These are phyloP conservation scores for Kwoniella shandongensis DNA, from an alignment of 768 basidiomycete genomes.

Conservation along the genomic window DNA sequence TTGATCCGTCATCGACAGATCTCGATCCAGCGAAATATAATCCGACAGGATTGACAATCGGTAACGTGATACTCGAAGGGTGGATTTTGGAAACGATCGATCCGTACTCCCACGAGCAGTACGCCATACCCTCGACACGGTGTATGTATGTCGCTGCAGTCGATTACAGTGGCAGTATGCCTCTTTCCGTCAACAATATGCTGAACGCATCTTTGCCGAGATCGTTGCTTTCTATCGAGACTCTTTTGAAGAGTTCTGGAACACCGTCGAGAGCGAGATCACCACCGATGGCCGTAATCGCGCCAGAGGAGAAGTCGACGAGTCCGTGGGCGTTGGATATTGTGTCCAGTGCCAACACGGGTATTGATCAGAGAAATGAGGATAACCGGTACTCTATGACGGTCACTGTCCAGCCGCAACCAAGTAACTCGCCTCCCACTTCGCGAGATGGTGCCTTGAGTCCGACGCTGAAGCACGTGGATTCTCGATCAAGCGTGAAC, in stretches of 20 bases:
- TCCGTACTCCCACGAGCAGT: conserved; percentile 89
- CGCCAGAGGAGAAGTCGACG: conserved; percentile 29
- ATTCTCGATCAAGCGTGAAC: conserved; percentile 52
- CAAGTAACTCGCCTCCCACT: neutral
- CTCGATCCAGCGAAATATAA: conserved; percentile 71
- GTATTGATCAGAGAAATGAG: conserved; percentile 37
- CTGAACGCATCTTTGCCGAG: conserved; percentile 76
- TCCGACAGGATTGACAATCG: conserved; percentile 68
- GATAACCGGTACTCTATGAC: conserved; percentile 36
- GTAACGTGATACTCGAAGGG: conserved; percentile 80
- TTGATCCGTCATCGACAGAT: conserved; percentile 61
- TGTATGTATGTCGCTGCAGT: conserved; percentile 81
- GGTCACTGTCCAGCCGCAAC: conserved; percentile 35
- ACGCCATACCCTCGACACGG: conserved; percentile 86
- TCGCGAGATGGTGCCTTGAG: conserved; percentile 29
- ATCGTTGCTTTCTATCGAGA: conserved; percentile 70
- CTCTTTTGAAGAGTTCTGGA: conserved; percentile 66
- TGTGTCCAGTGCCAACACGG: conserved; percentile 30
- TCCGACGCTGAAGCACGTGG: conserved; percentile 40
- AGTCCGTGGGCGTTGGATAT: conserved; percentile 44
- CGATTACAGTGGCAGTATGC: conserved; percentile 82
- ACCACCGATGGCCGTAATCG: conserved; percentile 62
- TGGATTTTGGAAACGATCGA: conserved; percentile 97
- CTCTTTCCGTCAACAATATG: conserved; percentile 77
- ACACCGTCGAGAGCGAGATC: conserved; percentile 68